Base-by-base conservation (phyloP, 1,284 basidiomycete species). In the Sporisorium scitamineum region DNA sequence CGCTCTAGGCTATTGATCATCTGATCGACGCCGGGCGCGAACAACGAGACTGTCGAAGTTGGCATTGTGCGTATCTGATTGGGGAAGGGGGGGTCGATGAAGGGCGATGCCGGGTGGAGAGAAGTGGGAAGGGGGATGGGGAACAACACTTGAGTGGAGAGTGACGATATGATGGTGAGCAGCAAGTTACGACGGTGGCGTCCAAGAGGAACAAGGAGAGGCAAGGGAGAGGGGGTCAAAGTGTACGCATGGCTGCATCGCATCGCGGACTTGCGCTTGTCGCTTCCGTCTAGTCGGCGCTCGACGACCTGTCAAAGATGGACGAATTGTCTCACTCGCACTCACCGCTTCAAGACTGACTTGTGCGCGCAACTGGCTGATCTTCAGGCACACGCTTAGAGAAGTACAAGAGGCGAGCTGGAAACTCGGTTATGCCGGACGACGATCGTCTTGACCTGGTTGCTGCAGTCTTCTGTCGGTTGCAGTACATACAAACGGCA, bases 21-120 rank as follows among this genome's bases (percentile, higher is more conserved):
- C 37, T 75, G 58, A 22, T 69, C 48, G 20, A 70, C 62, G 27
- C 67, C 72, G 5, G 72, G 72, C 7, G 72, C 72, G 44, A 66
- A 75, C 9, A 75, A 67, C 6, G 52, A 47, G 29, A 75, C 52
- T 6, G 72, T 75, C 16, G 54, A 45, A 2, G 45, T 55, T 16
- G 58, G 53, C 32, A 70, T 51, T 5, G 41, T 31, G 45, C n/a
- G 11, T 24, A 31, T 50, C 29, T 18, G 45, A 11, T 5, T 8
- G 31, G 20, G 31, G 13, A 31, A 48, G 26, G 34, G 37, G 47
- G 18, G 18, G 26, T 26, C 32, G 32, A 42, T 31, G 29, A 20
- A 31, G 2, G 27, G 26, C 5, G 9, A n/a, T 27, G 44, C 24
- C 14, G 44, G 26, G 24, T 27, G 24, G 14, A 27, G 47, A 48